Percentiles rank a stretch among this genome's conserved stretches.
These are phyloP conservation scores for Camelina neglecta DNA, from an alignment of 345 rosid genomes.

Conservation along the genomic window DNA sequence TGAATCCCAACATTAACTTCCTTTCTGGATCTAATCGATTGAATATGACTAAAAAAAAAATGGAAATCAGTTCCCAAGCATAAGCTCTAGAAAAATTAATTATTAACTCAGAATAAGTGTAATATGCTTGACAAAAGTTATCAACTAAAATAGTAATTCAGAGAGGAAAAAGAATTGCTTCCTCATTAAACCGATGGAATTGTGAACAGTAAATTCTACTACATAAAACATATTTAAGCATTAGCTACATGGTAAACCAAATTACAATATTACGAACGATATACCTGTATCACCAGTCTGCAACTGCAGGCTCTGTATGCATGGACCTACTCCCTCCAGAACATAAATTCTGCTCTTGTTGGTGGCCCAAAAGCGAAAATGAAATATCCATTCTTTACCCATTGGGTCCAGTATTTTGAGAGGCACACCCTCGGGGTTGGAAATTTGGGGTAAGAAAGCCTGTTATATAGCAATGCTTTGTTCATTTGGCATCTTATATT, in stretches of 20 bases:
- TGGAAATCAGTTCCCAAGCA: constrained; percentile 35
- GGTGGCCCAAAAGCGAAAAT: constrained; percentile 96
- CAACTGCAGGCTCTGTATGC: constrained; percentile 90
- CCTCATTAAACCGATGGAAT: constrained; percentile 20
- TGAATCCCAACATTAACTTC: constrained; percentile 91
- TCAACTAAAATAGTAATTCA: constrained; percentile 6
- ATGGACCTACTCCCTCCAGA: constrained; percentile 90
- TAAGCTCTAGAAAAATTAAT: constrained; percentile 20
- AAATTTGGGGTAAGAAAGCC: constrained; percentile 89
- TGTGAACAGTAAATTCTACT: constrained; percentile 13
- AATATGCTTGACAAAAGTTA: constrained; percentile 29
- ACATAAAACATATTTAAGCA: constrained; percentile 20
- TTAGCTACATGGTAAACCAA: constrained; percentile 31
- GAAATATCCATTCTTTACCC: constrained; percentile 97
- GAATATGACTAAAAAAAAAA: constrained; percentile 73
- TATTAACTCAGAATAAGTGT: constrained; percentile 17
- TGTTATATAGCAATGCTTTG: constrained; percentile 46
- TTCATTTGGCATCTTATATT: constrained; percentile 13
- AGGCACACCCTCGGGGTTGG: constrained; percentile 89
- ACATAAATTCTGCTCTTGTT: constrained; percentile 92
- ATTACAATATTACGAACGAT: constrained; percentile 16
- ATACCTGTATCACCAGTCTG: constrained; percentile 98
- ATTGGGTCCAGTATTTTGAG: constrained; percentile 88
- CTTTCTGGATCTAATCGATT: constrained; percentile 94
- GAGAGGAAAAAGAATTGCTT: constrained; percentile 21